Base-by-base conservation (phyloP, 352 stramenopile genomes). In the Pythium brassicae region DNA sequence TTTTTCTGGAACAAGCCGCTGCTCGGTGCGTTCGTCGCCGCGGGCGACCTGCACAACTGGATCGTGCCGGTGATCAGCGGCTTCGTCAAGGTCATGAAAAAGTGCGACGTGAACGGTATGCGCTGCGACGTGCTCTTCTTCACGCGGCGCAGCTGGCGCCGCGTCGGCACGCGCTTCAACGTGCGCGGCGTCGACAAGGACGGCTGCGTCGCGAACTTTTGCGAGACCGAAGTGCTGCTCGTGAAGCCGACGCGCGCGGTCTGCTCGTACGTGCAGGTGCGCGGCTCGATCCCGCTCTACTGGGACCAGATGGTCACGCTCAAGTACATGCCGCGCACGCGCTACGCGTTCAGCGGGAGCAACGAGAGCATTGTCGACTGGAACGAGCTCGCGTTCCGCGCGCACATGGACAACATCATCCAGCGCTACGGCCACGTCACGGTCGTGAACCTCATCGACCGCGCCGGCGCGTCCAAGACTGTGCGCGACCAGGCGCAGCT, bases 391-490 rank as follows among this genome's bases (percentile, higher is more conserved):
- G 78, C 76, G 29, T 86, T 88, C 63, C 66, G 76, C 40, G 75
- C 73, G 42, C 78, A 88, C 55, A 86, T 86, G 64, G 78, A 88
- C 68, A 70, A 74, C 40, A 71, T 86, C 62, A 86, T 88, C 60
- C 71, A 82, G 63, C 77, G 75, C 22, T 88, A 88, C 50, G 78
- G 78, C 44, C 75, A 86, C 65, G 58, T 88, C 46, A 86, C 75
- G 34, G 86, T 94, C 49, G 78, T 98, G n/a, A 98, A 98, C 70
- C 75, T 98, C 23, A 92, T 98, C 55, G 93, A 98, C 72, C 82
- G 85, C 69, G 73, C 75, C 34, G 88, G 85, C 23, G 86, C 84
- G 60, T 79, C 68, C 35, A 61, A 66, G 12, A 86, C 77, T 0
- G 78, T 88, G 26, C 71, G 79, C 39, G 90, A 97, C 69, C 92